These are phyloP conservation scores for Paecilomyces fulvus DNA, from an alignment of 2,329 filamentous ascomycete genomes.

Conservation along the genomic window DNA sequence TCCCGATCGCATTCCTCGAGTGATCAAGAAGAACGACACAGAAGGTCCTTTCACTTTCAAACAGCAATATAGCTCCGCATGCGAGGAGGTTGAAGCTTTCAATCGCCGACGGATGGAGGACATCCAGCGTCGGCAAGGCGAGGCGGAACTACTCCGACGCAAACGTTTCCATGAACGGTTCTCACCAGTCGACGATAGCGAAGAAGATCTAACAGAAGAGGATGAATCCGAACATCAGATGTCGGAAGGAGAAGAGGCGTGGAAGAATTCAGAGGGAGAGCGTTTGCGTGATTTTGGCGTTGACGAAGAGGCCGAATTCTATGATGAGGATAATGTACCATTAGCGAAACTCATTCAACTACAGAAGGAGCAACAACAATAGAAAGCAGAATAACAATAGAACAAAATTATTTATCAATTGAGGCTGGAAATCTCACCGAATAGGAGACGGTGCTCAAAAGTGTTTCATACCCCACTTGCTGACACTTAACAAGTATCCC, in stretches of 20 bases:
- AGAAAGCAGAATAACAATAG: not conserved
- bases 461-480: no score
- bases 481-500: no score
- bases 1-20: conserved; percentile 40
- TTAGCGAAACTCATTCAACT: conserved; percentile 24
- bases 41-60: conserved; percentile 16
- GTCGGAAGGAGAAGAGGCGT: conserved; percentile 49
- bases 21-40: conserved; percentile 9
- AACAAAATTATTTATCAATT: not conserved
- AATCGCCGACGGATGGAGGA: conserved; percentile 46
- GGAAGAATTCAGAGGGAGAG: conserved; percentile 56
- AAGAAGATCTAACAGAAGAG: conserved; percentile 12
- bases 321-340: conserved; percentile 55
- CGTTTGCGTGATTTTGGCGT: conserved; percentile 56
- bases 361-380: not conserved
- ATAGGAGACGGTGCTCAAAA: no score
- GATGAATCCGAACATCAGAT: conserved; percentile 12
- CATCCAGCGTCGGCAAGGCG: conserved; percentile 33
- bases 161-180: conserved; percentile 35
- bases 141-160: conserved; percentile 25
- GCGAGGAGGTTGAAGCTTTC: conserved; percentile 46
- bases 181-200: conserved; percentile 9
- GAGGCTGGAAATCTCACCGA: not conserved
- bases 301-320: conserved; percentile 57
- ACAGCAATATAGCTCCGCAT: conserved; percentile 22